A percentile compares a stretch with the other conserved stretches of the same genome.
phyloP scores from a whole-genome alignment of 805 yeast species.

The Teunomyces pallodes region DNA sequence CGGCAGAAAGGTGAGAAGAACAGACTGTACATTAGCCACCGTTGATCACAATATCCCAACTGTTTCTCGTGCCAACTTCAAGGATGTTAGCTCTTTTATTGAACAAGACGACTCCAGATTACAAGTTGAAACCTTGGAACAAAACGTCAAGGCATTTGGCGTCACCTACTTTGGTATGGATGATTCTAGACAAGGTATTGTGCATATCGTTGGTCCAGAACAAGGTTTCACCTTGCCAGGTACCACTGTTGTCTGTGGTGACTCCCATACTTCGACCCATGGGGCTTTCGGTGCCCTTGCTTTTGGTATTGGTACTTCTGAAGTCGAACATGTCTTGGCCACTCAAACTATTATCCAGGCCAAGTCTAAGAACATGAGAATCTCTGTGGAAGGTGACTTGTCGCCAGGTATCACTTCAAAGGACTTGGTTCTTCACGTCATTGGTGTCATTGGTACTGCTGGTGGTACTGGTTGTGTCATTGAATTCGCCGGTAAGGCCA shows the following conservation, averaged over 20 bases:
- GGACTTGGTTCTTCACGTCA: constrained; percentile 90
- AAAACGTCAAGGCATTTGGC: constrained; percentile 85
- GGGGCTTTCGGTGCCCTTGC: constrained; percentile 98
- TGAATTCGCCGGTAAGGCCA: constrained; percentile 96
- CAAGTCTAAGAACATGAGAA: constrained; percentile 94
- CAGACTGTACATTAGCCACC: constrained; percentile 90
- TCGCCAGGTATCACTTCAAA: constrained; percentile 91
- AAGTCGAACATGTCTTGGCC: constrained; percentile 97
- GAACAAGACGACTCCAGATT: constrained; percentile 87
- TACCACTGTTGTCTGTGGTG: constrained; percentile 98
- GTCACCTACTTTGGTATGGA: constrained; percentile 93
- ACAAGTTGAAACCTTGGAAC: constrained; percentile 89
- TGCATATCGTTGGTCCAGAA: constrained; percentile 98
- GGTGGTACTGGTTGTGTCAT: constrained; percentile 98
- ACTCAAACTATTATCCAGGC: constrained; percentile 95
- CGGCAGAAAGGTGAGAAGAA: constrained; percentile 84
- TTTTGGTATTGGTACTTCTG: constrained; percentile 98
- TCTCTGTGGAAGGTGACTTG: constrained; percentile 79
- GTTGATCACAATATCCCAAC: constrained; percentile 98
- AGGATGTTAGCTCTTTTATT: constrained; percentile 74
- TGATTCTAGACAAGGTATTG: constrained; percentile 95
- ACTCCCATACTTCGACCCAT: constrained; percentile 97
- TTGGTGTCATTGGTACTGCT: constrained; percentile 97
- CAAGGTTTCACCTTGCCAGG: constrained; percentile 99
- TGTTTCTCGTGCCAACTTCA: constrained; percentile 73